Conservation (phyloP, 1,139 yeast species). For the Yamadazyma diospyri region DNA sequence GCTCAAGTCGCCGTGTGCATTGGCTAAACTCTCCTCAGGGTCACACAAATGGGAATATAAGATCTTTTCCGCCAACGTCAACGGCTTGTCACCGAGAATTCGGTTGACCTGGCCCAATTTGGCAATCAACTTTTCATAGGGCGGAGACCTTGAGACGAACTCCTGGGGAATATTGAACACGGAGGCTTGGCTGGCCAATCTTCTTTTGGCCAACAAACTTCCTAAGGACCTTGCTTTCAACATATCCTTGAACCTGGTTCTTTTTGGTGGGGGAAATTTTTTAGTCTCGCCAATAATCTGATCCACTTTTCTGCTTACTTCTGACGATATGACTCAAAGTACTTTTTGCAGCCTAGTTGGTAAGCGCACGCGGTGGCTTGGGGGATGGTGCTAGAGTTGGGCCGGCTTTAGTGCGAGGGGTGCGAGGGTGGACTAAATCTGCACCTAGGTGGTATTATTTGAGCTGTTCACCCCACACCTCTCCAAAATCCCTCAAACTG, state of each 20-base stretch:
- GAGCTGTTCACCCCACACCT: no score
- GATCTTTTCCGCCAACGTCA: conserved; percentile 91
- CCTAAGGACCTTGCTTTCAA: conserved; percentile 6
- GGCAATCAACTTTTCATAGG: conserved; percentile 69
- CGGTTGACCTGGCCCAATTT: conserved; percentile 62
- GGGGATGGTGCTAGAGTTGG: no score
- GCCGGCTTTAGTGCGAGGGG: no score
- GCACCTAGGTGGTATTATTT: no score
- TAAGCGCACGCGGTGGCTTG: not conserved
- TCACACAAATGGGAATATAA: conserved; percentile 84
- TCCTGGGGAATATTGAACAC: conserved; percentile 50
- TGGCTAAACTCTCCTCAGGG: conserved; percentile 72
- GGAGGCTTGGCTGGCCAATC: conserved; percentile 34
- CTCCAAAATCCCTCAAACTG: no score
- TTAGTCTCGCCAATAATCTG: conserved; percentile 5
- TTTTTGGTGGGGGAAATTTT: no score
- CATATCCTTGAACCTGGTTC: conserved; percentile 3
- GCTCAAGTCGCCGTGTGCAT: conserved; percentile 42
- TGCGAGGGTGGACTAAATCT: no score
- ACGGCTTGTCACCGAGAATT: conserved; percentile 65
- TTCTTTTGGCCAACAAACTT: conserved; percentile 14
- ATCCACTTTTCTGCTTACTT: conserved; percentile 3
- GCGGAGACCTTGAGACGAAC: conserved; percentile 73
- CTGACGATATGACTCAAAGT: conserved; percentile 5
- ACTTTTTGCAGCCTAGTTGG: conserved; percentile 1